phyloP scores from a whole-genome alignment of 2,329 filamentous ascomycete species.

The Corynespora cassiicola region DNA sequence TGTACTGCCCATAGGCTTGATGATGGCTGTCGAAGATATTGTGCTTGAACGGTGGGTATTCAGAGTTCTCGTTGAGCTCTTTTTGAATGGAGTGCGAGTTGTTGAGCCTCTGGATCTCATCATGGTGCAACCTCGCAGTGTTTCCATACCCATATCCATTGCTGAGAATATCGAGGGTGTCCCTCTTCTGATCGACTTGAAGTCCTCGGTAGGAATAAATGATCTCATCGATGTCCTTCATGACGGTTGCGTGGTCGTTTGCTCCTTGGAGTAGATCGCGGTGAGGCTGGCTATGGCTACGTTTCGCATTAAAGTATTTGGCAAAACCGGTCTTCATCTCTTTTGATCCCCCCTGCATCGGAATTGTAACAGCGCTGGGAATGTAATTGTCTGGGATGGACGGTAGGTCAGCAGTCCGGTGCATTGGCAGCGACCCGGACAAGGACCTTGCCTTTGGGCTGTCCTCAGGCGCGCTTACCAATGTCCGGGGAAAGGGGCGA shows the following conservation, averaged over 20 bases:
- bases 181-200: conserved; percentile 15
- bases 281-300: conserved; percentile 19
- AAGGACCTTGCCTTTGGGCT: conserved; percentile 5
- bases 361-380: conserved; percentile 26
- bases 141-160: conserved; percentile 15
- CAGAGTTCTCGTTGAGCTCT: conserved; percentile 7
- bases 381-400: conserved; percentile 23
- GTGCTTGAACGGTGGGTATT: conserved; percentile 24
- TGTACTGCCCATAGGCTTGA: conserved; percentile 12
- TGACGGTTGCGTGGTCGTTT: conserved; percentile 28
- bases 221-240: conserved; percentile 43
- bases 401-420: conserved; percentile 15
- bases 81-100: conserved; percentile 21
- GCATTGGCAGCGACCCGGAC: conserved; percentile 14
- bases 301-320: conserved; percentile 29
- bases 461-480: conserved; percentile 9
- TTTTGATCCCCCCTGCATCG: conserved; percentile 14
- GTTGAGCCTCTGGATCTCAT: conserved; percentile 16
- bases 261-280: conserved; percentile 21
- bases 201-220: conserved; percentile 38
- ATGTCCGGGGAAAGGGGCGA: conserved; percentile 25
- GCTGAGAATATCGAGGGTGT: conserved; percentile 28
- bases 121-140: conserved; percentile 13
- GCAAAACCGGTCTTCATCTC: conserved; percentile 24
- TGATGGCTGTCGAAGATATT: conserved; percentile 18